Evolutionary conservation across 179 eudicot species (phyloP), one percentile per base, ranked within the genome.

Genomic region (Beta macrorhiza): DNA sequence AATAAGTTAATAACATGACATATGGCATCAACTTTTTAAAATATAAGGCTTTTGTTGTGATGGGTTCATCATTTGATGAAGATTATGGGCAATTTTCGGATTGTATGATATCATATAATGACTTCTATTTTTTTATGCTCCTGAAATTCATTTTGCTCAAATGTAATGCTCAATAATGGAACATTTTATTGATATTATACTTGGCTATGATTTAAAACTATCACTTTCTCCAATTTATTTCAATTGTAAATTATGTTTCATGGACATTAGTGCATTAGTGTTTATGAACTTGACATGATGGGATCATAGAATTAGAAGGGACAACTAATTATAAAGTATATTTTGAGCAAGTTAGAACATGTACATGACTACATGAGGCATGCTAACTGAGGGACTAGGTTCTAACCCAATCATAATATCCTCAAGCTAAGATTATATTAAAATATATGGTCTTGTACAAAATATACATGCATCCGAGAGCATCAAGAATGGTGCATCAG

Each of bases 1-100:
- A 49, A 58, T 29, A 29, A 29, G 32, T 29, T 29, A 29, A 29
- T 19, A 79, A 83, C 85, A 75, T 69, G 67, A 68, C 80, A 67
- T 62, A n/a, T 68, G 78, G 75, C 62, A 19, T 63, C 68, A 77
- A 76, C 58, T 80, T 63, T 72, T 72, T 64, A 7, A 13, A 13
- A 44, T 5, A 17, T 0, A 32, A 67, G 19, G 15, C 7, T 67
- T 57, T 14, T 75, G 13, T 75, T 65, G 74, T 64, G 25, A 55
- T 74, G 16, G 25, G 6, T 52, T 75, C 61, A 67, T 74, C 78
- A 73, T 79, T 80, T 74, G 6, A 42, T 15, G 0, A 78, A 72
- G 22, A 72, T 78, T 73, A 15, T 79, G 65, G 22, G 56, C 44
- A 71, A 52, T 52, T 56, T 25, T 37, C 37, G 45, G 59, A 42